phyloP scores from a whole-genome alignment of 306 rosid species.

The Castanea sativa region DNA sequence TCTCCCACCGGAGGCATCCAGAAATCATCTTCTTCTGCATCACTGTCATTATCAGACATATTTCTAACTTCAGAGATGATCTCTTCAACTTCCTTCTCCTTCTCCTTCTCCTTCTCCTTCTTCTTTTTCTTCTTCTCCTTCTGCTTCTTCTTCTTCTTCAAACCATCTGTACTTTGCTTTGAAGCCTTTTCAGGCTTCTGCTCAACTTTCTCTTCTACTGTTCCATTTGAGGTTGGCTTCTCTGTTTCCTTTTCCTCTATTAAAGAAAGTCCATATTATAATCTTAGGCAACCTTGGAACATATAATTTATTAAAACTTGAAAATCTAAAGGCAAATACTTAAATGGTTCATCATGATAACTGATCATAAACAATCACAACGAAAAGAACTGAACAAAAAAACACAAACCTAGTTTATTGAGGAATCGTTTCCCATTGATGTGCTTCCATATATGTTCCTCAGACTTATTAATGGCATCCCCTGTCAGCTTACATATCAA shows the following conservation, averaged over 20 bases:
- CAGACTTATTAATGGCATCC: constrained; percentile 78
- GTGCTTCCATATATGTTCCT: constrained; percentile 99
- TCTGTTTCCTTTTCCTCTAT: constrained; percentile 68
- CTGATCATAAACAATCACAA: constrained; percentile 8
- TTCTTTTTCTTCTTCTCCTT: not conserved
- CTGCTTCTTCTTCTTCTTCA: constrained; percentile 41
- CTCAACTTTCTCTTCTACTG: constrained; percentile 39
- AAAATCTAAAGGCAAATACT: not conserved
- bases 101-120: not conserved
- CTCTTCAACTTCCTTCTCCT: constrained; percentile 43
- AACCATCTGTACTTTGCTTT: constrained; percentile 31
- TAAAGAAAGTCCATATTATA: constrained; percentile 4
- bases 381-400: not conserved
- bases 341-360: not conserved
- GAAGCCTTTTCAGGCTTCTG: constrained; percentile 28
- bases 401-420: constrained; percentile 75
- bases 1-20: constrained; percentile 87
- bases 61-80: constrained; percentile 42
- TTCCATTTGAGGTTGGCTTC: constrained; percentile 34
- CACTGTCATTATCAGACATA: constrained; percentile 42
- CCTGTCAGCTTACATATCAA: constrained; percentile 83
- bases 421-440: constrained; percentile 85
- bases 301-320: not conserved
- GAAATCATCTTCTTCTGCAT: constrained; percentile 60
- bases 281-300: not conserved